Evolutionary conservation across 129 eudicot genomes (phyloP).

Genomic region (Oenanthe sinensis): DNA sequence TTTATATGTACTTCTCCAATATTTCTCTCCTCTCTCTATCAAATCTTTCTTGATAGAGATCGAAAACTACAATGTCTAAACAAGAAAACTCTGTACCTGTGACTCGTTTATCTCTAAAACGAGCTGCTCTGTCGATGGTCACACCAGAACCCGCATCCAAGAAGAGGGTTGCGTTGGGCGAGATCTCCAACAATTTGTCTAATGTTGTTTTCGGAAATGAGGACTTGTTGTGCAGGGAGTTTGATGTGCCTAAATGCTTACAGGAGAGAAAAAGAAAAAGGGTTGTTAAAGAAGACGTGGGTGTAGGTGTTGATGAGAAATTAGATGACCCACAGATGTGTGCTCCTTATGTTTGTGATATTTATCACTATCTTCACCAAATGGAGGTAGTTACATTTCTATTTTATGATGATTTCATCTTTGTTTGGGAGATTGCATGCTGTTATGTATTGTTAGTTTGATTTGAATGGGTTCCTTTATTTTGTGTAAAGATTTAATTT

Average conservation of each 20-base stretch:
- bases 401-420: background rate
- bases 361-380: slow-evolving; percentile 52
- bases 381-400: slow-evolving; percentile 50
- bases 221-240: background rate
- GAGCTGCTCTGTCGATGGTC: slow-evolving; percentile 39
- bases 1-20: background rate
- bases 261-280: slow-evolving; percentile 25
- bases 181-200: slow-evolving; percentile 28
- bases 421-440: background rate
- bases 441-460: background rate
- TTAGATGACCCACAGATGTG: slow-evolving; percentile 74
- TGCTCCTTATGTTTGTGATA: slow-evolving; percentile 42
- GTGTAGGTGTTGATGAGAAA: slow-evolving; percentile 16
- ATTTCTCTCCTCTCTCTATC: background rate
- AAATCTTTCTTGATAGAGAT: background rate
- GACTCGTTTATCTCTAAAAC: slow-evolving; percentile 57
- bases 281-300: background rate
- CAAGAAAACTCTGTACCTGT: slow-evolving; percentile 54
- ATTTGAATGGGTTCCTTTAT: background rate
- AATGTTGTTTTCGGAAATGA: background rate
- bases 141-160: slow-evolving; percentile 31
- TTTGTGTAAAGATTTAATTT: background rate
- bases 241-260: slow-evolving; percentile 16
- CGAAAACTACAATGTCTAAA: slow-evolving; percentile 34
- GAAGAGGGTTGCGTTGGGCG: slow-evolving; percentile 69